Evolutionary conservation across 306 rosid genomes (phyloP).

Genomic region (Cyclanthera cordifolia): DNA sequence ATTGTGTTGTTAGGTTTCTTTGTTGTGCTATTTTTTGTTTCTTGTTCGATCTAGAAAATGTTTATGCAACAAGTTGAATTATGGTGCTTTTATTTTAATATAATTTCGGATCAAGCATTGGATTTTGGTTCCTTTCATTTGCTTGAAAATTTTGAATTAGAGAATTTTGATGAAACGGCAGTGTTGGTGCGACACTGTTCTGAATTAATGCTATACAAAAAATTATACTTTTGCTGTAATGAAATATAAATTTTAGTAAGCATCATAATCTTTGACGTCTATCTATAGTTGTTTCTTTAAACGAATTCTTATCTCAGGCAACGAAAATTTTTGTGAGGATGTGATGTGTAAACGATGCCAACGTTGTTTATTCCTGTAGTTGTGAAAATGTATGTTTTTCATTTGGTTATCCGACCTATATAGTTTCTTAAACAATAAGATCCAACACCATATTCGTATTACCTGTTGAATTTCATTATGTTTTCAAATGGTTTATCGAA

Average conservation of each 20-base stretch:
- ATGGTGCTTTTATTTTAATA: too few relatives aligned
- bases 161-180: background rate
- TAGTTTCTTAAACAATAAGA: background rate
- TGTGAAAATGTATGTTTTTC: background rate
- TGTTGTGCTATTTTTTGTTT: background rate
- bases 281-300: background rate
- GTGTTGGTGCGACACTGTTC: too few relatives aligned
- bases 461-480: background rate
- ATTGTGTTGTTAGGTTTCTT: background rate
- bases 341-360: background rate
- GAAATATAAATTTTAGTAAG: background rate
- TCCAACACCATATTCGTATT: background rate
- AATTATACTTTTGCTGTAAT: background rate
- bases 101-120: background rate
- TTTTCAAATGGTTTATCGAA: background rate
- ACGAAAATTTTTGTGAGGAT: background rate
- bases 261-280: background rate
- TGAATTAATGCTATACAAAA: too few relatives aligned
- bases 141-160: background rate
- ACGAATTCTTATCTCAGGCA: background rate
- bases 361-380: background rate
- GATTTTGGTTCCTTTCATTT: background rate
- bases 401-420: background rate
- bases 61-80: background rate
- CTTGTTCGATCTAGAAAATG: background rate